Base-by-base conservation (phyloP, 2,329 filamentous ascomycete species). In the Capronia americana region DNA sequence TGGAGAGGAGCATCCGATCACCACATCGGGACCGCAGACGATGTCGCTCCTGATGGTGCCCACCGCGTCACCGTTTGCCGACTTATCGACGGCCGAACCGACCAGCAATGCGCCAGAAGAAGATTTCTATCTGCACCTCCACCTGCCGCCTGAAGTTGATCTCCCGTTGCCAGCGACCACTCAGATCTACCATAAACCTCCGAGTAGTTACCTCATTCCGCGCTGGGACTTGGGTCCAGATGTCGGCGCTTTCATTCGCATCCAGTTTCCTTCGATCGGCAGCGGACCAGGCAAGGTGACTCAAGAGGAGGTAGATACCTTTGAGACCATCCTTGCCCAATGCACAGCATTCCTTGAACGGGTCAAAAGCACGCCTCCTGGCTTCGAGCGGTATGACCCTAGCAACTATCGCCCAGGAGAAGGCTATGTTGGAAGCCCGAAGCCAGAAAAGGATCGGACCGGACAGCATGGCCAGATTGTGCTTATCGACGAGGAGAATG, bases 251-350 rank as follows among this genome's bases (percentile, higher is more conserved):
- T 98, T 98, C 76, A 97, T 94, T 23, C 87, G 93, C 63, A 92
- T 99, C 75, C 91, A 97, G 76, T 98, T 99, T 72, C 93, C 93
- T 0, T 77, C 84, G 2, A 82, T 91, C 26, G 92, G 92, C 23
- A 88, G 84, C 67, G 88, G 91, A 0, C 77, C 83, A 1, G 77
- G 76, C 38, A 83, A 86, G 38, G 90, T 91, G 28, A 86, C 91
- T 0, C 93, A 97, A 77, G 93, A 98, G 77, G 94, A 97, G 77
- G 85, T 96, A 50, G 93, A 97, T 76, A 98, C 94, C 0, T 98
- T 97, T 75, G 94, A 98, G 82, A 97, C 94, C 2, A 98, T 98
- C 70, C 85, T 98, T 58, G 94, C 94, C n/a, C 93, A 98, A 80
- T 98, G 94, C 79, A 98, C 94, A 1, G 92, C 94, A 1, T 98